phyloP scores from a whole-genome alignment of 306 rosid species.

The Clitoria ternatea region DNA sequence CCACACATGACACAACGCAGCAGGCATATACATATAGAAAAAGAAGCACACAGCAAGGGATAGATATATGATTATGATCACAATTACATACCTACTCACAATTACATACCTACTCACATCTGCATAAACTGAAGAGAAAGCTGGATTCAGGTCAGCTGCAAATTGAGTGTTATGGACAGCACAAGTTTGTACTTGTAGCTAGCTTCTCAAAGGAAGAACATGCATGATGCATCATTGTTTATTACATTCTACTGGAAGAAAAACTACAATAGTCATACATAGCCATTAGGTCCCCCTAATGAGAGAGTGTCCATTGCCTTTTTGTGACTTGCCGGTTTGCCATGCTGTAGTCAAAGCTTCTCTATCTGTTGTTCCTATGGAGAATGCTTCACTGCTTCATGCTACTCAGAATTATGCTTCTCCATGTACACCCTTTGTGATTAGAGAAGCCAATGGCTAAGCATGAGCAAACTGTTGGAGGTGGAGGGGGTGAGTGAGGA shows the following conservation, averaged over 20 bases:
- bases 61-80: neutral
- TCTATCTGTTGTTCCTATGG: slow-evolving; percentile 7
- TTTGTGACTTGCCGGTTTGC: slow-evolving; percentile 88
- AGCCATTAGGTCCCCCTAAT: slow-evolving; percentile 35
- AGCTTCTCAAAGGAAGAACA: slow-evolving; percentile 16
- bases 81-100: slow-evolving; percentile 21
- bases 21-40: neutral
- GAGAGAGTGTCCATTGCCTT: slow-evolving; percentile 59
- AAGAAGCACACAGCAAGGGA: neutral
- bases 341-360: slow-evolving; percentile 38
- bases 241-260: slow-evolving; percentile 26
- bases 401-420: slow-evolving; percentile 8
- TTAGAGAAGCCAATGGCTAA: slow-evolving; percentile 26
- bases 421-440: neutral
- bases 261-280: slow-evolving; percentile 13
- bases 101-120: slow-evolving; percentile 24
- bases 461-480: slow-evolving; percentile 41
- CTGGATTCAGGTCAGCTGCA: slow-evolving; percentile 29
- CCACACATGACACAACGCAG: slow-evolving; percentile 2
- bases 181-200: slow-evolving; percentile 7
- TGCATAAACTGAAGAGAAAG: slow-evolving; percentile 29
- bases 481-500: slow-evolving; percentile 37
- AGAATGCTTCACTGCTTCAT: slow-evolving; percentile 21
- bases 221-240: slow-evolving; percentile 19
- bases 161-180: slow-evolving; percentile 21